Conservation (phyloP, 345 rosid species). For the Lenwebbia sp. region DNA sequence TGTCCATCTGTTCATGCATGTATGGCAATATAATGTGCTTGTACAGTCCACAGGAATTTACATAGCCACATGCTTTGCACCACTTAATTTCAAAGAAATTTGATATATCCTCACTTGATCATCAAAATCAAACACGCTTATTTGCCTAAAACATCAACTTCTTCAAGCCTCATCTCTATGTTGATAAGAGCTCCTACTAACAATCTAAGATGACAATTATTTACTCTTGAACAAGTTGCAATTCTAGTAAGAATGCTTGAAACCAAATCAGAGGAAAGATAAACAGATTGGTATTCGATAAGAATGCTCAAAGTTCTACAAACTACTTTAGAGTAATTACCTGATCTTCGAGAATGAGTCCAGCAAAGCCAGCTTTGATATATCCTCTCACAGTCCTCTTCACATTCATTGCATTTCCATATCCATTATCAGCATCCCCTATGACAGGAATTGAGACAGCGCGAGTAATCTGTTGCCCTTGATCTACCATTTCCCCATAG, state of each 20-base stretch:
- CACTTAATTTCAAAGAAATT: background rate
- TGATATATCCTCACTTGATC: background rate
- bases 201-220: background rate
- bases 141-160: background rate
- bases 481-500: conserved; percentile 90
- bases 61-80: background rate
- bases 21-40: background rate
- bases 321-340: conserved; percentile 11
- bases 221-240: background rate
- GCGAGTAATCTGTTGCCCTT: conserved; percentile 65
- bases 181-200: background rate
- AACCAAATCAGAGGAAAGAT: background rate
- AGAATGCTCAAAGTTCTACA: background rate
- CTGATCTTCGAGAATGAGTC: conserved; percentile 83
- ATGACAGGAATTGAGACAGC: conserved; percentile 73
- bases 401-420: conserved; percentile 76
- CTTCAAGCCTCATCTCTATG: background rate
- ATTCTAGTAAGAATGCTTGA: background rate
- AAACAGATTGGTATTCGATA: background rate
- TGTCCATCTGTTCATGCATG: background rate
- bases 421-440: conserved; percentile 85
- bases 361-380: conserved; percentile 80
- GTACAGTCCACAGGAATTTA: background rate
- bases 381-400: conserved; percentile 82
- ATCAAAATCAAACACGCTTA: background rate